Percentiles rank a stretch among this genome's conserved stretches.
These are phyloP conservation scores for Elsinoe ampelina DNA, from an alignment of 2,329 filamentous ascomycete species.

Conservation along the genomic window DNA sequence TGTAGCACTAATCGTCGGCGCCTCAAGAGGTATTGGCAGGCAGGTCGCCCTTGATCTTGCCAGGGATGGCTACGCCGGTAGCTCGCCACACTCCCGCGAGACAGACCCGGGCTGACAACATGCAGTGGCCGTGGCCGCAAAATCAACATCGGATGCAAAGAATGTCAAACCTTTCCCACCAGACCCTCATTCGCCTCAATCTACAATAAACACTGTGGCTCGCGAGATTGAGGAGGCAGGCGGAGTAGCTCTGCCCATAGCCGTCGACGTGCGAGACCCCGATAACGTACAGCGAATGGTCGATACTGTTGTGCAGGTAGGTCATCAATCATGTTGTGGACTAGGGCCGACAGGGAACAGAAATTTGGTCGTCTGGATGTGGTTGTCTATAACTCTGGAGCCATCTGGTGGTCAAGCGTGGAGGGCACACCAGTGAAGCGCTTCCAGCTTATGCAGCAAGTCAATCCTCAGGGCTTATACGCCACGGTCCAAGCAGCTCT, in stretches of 20 bases:
- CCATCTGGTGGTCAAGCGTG: conserved; percentile 75
- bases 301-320: conserved; percentile 43
- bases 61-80: conserved; percentile 60
- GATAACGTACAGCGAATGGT: conserved; percentile 53
- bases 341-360: conserved; percentile 21
- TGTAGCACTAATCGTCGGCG: conserved; percentile 26
- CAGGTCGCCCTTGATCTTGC: conserved; percentile 73
- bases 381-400: conserved; percentile 73
- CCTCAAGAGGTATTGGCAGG: conserved; percentile 69
- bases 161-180: conserved; percentile 56
- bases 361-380: conserved; percentile 59
- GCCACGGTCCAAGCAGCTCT: conserved; percentile 58
- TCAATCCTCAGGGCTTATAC: conserved; percentile 70
- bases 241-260: conserved; percentile 54
- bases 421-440: conserved; percentile 52
- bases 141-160: conserved; percentile 57
- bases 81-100: conserved; percentile 28
- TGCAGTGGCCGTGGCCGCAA: conserved; percentile 66
- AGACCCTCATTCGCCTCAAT: conserved; percentile 62
- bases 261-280: conserved; percentile 61
- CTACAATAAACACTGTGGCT: conserved; percentile 71
- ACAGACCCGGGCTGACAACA: neutral
- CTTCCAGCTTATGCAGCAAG: conserved; percentile 57
- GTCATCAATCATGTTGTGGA: neutral
- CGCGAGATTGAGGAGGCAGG: conserved; percentile 61